Evolutionary conservation across 2,329 filamentous ascomycete genomes (phyloP).

Genomic region (Fusarium mundagurra): DNA sequence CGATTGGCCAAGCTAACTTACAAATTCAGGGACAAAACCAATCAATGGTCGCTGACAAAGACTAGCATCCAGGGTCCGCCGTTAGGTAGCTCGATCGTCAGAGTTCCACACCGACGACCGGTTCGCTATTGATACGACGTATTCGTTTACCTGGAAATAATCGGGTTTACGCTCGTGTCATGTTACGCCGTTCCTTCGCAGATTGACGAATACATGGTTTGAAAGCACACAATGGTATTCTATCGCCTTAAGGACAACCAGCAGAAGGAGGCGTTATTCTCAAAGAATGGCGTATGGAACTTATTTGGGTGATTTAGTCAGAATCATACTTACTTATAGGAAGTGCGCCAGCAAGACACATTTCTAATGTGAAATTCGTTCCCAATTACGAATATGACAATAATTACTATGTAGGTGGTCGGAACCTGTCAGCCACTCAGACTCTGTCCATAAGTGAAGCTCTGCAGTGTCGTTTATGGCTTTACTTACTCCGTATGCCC

Average conservation of each 20-base stretch:
- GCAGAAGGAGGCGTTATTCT: neutral
- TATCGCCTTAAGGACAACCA: neutral
- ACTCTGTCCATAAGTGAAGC: neutral
- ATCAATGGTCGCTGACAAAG: slow-evolving; percentile 15
- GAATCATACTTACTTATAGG: neutral
- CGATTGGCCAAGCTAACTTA: slow-evolving; percentile 28
- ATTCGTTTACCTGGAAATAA: slow-evolving; percentile 37
- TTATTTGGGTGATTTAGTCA: neutral
- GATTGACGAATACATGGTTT: slow-evolving; percentile 10
- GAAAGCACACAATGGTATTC: neutral
- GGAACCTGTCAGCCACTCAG: neutral
- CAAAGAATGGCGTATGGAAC: neutral
- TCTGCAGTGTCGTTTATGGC: neutral
- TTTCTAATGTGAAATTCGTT: neutral
- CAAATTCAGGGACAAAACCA: slow-evolving; percentile 26
- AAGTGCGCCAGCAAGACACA: neutral
- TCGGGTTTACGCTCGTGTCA: neutral
- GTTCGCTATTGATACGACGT: slow-evolving; percentile 31
- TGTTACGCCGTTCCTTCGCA: neutral
- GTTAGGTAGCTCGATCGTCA: slow-evolving; percentile 30
- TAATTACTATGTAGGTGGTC: neutral
- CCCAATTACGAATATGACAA: neutral
- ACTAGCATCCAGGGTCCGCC: slow-evolving; percentile 23
- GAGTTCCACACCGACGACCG: slow-evolving; percentile 19
- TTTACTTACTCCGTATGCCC: too few relatives aligned